These are phyloP conservation scores for Annulohypoxylon bovei DNA, from an alignment of 495 filamentous ascomycete genomes.

Conservation along the genomic window DNA sequence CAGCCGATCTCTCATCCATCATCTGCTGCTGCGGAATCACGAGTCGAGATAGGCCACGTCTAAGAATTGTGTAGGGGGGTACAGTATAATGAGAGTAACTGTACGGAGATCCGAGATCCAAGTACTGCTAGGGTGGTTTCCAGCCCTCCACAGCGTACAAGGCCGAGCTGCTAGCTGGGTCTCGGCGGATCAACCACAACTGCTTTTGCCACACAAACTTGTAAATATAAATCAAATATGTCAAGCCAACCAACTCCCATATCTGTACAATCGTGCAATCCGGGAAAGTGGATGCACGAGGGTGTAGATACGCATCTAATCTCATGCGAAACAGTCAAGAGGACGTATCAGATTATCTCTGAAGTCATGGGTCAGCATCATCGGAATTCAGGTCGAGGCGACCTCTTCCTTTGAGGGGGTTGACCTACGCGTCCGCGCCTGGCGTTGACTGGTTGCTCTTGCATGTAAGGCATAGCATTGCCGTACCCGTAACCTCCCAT, in stretches of 20 bases:
- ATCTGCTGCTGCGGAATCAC: slow-evolving; percentile 16
- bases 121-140: slow-evolving; percentile 42
- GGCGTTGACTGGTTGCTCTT: slow-evolving; percentile 59
- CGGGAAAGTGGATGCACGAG: slow-evolving; percentile 26
- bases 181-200: slow-evolving; percentile 18
- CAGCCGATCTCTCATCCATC: slow-evolving; percentile 20
- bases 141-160: slow-evolving; percentile 41
- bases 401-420: slow-evolving; percentile 47
- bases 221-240: slow-evolving; percentile 40
- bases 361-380: slow-evolving; percentile 41
- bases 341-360: slow-evolving; percentile 43
- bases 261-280: slow-evolving; percentile 39
- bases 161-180: slow-evolving; percentile 31
- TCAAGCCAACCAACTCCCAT: slow-evolving; percentile 40
- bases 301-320: slow-evolving; percentile 22
- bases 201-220: slow-evolving; percentile 29
- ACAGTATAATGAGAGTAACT: slow-evolving; percentile 37
- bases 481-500: slow-evolving; percentile 59
- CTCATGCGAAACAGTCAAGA: slow-evolving; percentile 31
- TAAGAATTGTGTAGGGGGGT: slow-evolving; percentile 39
- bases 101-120: slow-evolving; percentile 39
- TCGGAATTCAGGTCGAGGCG: slow-evolving; percentile 41
- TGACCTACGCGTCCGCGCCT: slow-evolving; percentile 65
- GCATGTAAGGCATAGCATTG: slow-evolving; percentile 58
- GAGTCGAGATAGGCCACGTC: slow-evolving; percentile 24